Base-by-base conservation (phyloP, 495 filamentous ascomycete species). In the Corynascus novoguineensis region DNA sequence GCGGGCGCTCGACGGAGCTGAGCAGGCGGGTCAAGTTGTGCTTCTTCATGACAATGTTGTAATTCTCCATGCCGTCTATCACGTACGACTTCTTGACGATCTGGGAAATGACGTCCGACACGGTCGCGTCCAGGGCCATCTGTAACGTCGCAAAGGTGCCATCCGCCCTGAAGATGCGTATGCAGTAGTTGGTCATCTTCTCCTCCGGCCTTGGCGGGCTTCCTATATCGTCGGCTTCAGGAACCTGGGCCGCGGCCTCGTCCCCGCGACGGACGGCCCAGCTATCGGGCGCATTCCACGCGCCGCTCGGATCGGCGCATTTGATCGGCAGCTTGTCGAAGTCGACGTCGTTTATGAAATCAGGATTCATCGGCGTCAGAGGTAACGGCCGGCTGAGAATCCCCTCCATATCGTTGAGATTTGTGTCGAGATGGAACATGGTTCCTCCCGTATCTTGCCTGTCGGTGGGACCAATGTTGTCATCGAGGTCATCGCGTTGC, bases 121-220 rank as follows among this genome's bases (percentile, higher is more conserved):
- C 93, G 0, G 89, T 89, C 6, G 92, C 83, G 63, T 89, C 88
- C 58, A 97, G 71, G 17, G 81, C 76, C 63, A 88, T 82, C 21
- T 89, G 90, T 15, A 97, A 80, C 0, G 92, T 96, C 8, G 90
- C 89, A 72, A 97, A 99, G 8, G 95, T 96, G 14, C 85, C 87
- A 68, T 99, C 95, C 11, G 86, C 83, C 27, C 92, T 85, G 73
- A 97, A 99, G 17, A 99, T 84, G n/a, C 95, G 89, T 59, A 97
- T 92, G 67, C 90, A 96, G 69, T 93, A 95, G 40, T 84, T 81
- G 7, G 71, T 73, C 19, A 78, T 73, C 64, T 87, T 85, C 61
- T 88, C 82, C 54, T 88, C 86, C 1, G 79, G 78, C 57, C 79
- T 78, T n/a, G 75, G 75, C 15, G 79, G 75, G 28, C 78, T 77